These are phyloP conservation scores for Flaveria sonorensis DNA, from an alignment of 129 eudicot genomes.

Conservation along the genomic window DNA sequence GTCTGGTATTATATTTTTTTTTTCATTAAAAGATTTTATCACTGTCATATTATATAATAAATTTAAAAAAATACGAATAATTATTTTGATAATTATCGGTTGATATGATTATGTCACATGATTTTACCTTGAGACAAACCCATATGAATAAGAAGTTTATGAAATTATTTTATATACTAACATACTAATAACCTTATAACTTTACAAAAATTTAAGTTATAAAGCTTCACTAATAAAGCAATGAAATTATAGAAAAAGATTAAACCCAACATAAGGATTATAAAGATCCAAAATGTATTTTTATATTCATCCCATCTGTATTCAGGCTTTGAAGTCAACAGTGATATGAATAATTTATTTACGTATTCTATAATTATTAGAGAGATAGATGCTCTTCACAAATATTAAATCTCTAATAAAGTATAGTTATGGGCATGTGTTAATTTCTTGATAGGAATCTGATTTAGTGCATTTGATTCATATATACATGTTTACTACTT, in stretches of 20 bases:
- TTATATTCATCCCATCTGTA: neutral
- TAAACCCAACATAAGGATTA: neutral
- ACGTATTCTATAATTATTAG: constrained; percentile 1
- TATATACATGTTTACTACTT: constrained; percentile 4
- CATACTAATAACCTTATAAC: neutral
- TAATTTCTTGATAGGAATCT: constrained; percentile 1
- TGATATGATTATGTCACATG: too few species aligned
- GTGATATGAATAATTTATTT: neutral
- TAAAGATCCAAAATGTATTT: neutral
- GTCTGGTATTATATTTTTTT: too few species aligned
- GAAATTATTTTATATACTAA: too few species aligned
- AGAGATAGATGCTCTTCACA: neutral
- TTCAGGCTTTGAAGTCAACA: constrained; percentile 3
- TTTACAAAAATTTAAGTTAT: neutral
- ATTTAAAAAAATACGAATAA: too few species aligned
- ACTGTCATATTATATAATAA: too few species aligned
- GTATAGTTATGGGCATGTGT: constrained; percentile 6
- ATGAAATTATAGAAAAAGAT: neutral
- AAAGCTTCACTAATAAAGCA: neutral
- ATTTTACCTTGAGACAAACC: too few species aligned
- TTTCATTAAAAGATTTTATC: too few species aligned
- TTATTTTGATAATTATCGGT: too few species aligned
- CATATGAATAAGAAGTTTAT: too few species aligned
- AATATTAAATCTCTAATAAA: constrained; percentile 1
- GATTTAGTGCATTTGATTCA: constrained; percentile 27